Evolutionary conservation across 2,329 filamentous ascomycete species (phyloP), one percentile per base, ranked within the genome.

Genomic region (Periglandula ipomoeae): DNA sequence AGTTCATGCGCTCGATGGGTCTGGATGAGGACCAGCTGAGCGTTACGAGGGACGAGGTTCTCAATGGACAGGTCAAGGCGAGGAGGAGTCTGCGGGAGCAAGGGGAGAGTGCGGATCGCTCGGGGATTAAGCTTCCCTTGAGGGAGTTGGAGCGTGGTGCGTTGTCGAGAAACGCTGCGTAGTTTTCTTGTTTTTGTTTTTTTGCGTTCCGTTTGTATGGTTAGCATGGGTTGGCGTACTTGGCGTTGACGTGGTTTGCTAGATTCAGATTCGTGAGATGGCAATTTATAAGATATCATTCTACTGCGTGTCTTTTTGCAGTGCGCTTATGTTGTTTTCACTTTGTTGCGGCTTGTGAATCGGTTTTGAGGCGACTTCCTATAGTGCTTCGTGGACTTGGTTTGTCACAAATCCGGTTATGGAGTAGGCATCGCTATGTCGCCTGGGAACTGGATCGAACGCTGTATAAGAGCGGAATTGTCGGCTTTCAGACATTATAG

Each of bases 1-100:
- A 52, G 1, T 74, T 72, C 58, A 62, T 74, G 46, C 60, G 61
- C 38, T 72, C 68, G 9, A 74, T 74, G 71, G 71, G 71, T 11
- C 56, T 74, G 24, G 50, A 52, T 5, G 52, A 60, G n/a, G 56
- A 58, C n/a, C 56, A 57, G 43, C 30, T 56, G n/a, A 22, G 27
- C 2, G 50, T 56, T 0, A 55, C 54, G 4, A 55, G 55, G 10
- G 53, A 58, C 3, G 51, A 62, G 26, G 58, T 59, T 5, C 26
- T 48, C 5, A 38, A 17, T 27, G 45, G 45, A 6, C 41, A 43
- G 19, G 50, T 20, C 37, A 41, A 19, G 43, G 50, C 45, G 10
- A 26, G 32, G 22, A 26, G 20, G 26, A 4, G 45, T 9, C 11
- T 9, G 24, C 34, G 24, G 9, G 20, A 22, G 32, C 13, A 39